Percentiles rank a stretch among this genome's conserved stretches.
phyloP scores from a whole-genome alignment of 2,329 filamentous ascomycete species.

The Davidsoniella neocaledoniae region DNA sequence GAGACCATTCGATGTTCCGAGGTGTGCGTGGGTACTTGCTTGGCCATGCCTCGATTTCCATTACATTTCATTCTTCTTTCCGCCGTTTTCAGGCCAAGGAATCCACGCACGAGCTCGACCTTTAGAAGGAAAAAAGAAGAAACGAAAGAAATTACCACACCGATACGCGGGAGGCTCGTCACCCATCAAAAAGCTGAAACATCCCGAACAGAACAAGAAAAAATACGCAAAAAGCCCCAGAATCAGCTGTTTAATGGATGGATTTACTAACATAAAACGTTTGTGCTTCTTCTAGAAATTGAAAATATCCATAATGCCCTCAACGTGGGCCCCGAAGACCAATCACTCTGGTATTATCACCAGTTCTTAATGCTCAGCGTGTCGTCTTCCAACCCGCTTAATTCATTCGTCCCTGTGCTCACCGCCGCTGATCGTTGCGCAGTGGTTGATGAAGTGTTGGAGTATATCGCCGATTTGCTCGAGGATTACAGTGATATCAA shows the following conservation, averaged over 20 bases:
- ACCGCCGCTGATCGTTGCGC: constrained; percentile 40
- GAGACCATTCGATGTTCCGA: background rate
- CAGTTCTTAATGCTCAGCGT: constrained; percentile 66
- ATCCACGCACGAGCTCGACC: no score
- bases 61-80: no score
- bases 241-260: no score
- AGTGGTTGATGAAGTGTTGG: constrained; percentile 55
- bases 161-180: no score
- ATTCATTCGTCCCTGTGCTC: constrained; percentile 49
- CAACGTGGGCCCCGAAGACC: constrained; percentile 81
- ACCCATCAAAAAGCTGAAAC: background rate
- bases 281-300: constrained; percentile 39
- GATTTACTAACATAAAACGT: background rate
- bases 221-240: background rate
- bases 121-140: no score
- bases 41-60: no score
- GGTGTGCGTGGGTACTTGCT: background rate
- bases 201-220: background rate
- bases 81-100: no score
- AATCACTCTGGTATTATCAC: constrained; percentile 95
- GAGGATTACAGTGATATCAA: constrained; percentile 46
- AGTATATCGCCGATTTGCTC: constrained; percentile 50
- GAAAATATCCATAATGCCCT: constrained; percentile 59
- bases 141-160: no score
- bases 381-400: constrained; percentile 29